These are phyloP conservation scores for Cyclotella choctawhatcheeana DNA, from an alignment of 108 stramenopile genomes.

Conservation along the genomic window DNA sequence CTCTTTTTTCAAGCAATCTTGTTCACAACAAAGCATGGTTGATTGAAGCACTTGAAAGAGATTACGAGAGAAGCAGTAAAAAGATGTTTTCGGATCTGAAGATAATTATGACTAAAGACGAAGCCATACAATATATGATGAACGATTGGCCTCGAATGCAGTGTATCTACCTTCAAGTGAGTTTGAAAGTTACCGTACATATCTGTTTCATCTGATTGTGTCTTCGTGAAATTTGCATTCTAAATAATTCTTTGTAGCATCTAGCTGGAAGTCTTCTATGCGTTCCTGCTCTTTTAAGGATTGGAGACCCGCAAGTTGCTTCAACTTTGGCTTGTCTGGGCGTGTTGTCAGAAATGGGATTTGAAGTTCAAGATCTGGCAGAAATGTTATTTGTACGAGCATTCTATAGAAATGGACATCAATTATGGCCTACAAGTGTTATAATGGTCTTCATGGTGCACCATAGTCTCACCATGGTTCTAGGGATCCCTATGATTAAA, in stretches of 20 bases:
- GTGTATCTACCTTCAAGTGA: conserved; percentile 11
- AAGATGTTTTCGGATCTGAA: conserved; percentile 19
- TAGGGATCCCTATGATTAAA: conserved; percentile 33
- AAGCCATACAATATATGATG: conserved; percentile 17
- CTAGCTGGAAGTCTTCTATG: conserved; percentile 30
- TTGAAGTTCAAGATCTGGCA: conserved; percentile 32
- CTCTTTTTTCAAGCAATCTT: conserved; percentile 7
- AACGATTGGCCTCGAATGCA: conserved; percentile 28
- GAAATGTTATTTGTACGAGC: conserved; percentile 18
- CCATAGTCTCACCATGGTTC: conserved; percentile 27
- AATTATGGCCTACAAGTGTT: conserved; percentile 2
- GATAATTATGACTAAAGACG: conserved; percentile 34
- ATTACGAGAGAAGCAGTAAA: conserved; percentile 28
- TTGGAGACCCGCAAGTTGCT: conserved; percentile 18
- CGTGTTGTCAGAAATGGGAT: conserved; percentile 34
- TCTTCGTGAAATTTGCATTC: too few relatives aligned
- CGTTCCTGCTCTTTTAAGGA: conserved; percentile 23
- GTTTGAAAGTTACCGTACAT: too few relatives aligned
- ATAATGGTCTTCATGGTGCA: conserved; percentile 18
- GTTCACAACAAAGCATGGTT: conserved; percentile 40
- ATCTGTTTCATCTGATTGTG: too few relatives aligned
- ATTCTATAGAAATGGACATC: conserved; percentile 19
- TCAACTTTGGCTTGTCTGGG: conserved; percentile 31
- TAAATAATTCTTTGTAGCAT: too few relatives aligned
- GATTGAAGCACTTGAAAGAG: conserved; percentile 30